These are phyloP conservation scores for Talaromyces amestolkiae DNA, from an alignment of 2,329 filamentous ascomycete genomes.

Conservation along the genomic window DNA sequence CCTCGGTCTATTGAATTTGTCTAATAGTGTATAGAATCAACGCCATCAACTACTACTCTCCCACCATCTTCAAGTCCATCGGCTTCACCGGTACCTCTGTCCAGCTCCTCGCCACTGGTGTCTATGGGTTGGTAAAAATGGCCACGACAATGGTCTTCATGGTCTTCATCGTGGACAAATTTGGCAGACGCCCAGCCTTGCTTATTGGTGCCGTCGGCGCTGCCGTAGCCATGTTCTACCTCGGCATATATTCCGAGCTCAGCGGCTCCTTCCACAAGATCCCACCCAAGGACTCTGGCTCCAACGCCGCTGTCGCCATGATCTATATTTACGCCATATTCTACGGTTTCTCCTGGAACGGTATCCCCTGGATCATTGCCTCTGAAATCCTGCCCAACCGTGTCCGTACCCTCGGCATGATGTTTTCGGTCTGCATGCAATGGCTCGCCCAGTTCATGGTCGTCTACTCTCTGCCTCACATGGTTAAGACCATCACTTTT, in stretches of 20 bases:
- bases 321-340: constrained; percentile 24
- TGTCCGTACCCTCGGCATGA: constrained; percentile 41
- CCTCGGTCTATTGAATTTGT: background rate
- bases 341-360: constrained; percentile 32
- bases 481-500: constrained; percentile 30
- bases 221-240: constrained; percentile 30
- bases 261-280: constrained; percentile 8
- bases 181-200: constrained; percentile 48
- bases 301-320: constrained; percentile 29
- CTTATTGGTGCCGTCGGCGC: constrained; percentile 36
- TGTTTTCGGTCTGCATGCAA: constrained; percentile 42
- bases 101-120: constrained; percentile 52
- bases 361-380: constrained; percentile 36
- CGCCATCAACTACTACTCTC: constrained; percentile 61
- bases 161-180: constrained; percentile 34
- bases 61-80: constrained; percentile 57
- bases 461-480: constrained; percentile 47
- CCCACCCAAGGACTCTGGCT: constrained; percentile 19
- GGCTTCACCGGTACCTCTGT: constrained; percentile 31
- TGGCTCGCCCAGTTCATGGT: constrained; percentile 50
- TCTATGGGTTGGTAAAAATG: constrained; percentile 51
- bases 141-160: constrained; percentile 49
- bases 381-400: constrained; percentile 42
- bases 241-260: constrained; percentile 27
- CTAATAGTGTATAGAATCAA: constrained; percentile 47